Evolutionary conservation across 2,329 filamentous ascomycete species (phyloP), one percentile per base, ranked within the genome.

Genomic region (Paraconiothyrium brasiliense): DNA sequence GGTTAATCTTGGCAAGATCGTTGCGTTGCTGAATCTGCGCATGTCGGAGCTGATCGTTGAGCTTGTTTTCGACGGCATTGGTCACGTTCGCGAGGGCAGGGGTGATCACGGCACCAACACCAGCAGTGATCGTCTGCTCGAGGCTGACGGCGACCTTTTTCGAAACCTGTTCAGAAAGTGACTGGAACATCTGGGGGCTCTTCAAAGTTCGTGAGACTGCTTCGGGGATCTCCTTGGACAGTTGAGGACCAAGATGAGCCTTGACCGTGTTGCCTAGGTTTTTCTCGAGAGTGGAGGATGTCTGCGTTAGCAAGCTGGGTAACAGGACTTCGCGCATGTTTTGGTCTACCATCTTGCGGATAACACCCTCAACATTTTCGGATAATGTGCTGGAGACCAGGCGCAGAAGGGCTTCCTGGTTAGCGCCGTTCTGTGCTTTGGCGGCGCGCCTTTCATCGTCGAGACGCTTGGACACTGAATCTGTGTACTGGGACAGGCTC

Each of bases 261-360:
- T 87, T 86, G 58, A 97, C 80, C 63, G 88, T 88, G 65, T 87
- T 84, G 59, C 87, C 85, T 27, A 98, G 83, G 74, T 92, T 89
- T 64, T 91, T 89, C 58, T 90, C 86, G 32, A 97, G 84, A 4
- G 90, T 86, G 63, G 88, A 86, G 48, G 87, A 84, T 14, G 92
- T 88, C 46, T 89, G 84, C 55, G 89, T 85, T 44, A 54, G 89
- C 86, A 59, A 98, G 82, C 35, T 89, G 84, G 11, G 95, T 94
- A 56, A 97, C 48, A 97, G 87, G 14, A 89, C 85, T 58, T 89
- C 85, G 63, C 92, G 87, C 67, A 97, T 92, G 76, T 91, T 91
- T 51, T 89, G 85, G 50, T 88, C 87, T 54, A 97, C 89, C 68
- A 97, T 92, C 63, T 88, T 89, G 63, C 89, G 85, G 41, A 97